Percentiles rank a stretch among this genome's conserved stretches.
phyloP scores from a whole-genome alignment of 768 basidiomycete species.

The Mycena amicta region DNA sequence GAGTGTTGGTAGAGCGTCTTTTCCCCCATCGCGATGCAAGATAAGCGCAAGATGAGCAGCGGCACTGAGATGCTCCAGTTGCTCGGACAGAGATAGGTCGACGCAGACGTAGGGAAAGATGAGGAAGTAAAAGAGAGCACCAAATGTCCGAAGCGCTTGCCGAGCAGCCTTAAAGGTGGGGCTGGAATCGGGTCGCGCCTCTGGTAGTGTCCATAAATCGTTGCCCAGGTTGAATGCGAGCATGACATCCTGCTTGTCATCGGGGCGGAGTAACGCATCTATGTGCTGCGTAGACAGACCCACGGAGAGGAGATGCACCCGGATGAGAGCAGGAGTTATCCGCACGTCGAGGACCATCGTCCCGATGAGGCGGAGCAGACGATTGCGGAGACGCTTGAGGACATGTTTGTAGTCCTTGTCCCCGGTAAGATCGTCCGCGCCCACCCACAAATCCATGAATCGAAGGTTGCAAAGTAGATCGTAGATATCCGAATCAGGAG shows the following conservation, averaged over 20 bases:
- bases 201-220: slow-evolving; percentile 31
- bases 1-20: slow-evolving; percentile 22
- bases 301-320: slow-evolving; percentile 23
- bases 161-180: too few relatives aligned
- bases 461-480: slow-evolving; percentile 19
- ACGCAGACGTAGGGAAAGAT: slow-evolving; percentile 34
- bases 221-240: slow-evolving; percentile 28
- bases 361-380: slow-evolving; percentile 28
- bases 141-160: slow-evolving; percentile 28
- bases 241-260: slow-evolving; percentile 37
- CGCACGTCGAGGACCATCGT: slow-evolving; percentile 24
- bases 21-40: too few relatives aligned
- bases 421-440: slow-evolving; percentile 36
- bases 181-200: too few relatives aligned
- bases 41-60: slow-evolving; percentile 36
- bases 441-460: slow-evolving; percentile 34
- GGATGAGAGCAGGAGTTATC: slow-evolving; percentile 27
- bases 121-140: slow-evolving; percentile 26
- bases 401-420: slow-evolving; percentile 41
- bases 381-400: slow-evolving; percentile 34
- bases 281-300: slow-evolving; percentile 8
- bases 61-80: slow-evolving; percentile 35
- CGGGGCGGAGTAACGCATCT: slow-evolving; percentile 27
- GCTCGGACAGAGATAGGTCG: slow-evolving; percentile 32
- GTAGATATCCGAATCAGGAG: slow-evolving; percentile 27